Evolutionary conservation across 2,329 filamentous ascomycete species (phyloP), one percentile per base, ranked within the genome.

Genomic region (Coniella lustricola): DNA sequence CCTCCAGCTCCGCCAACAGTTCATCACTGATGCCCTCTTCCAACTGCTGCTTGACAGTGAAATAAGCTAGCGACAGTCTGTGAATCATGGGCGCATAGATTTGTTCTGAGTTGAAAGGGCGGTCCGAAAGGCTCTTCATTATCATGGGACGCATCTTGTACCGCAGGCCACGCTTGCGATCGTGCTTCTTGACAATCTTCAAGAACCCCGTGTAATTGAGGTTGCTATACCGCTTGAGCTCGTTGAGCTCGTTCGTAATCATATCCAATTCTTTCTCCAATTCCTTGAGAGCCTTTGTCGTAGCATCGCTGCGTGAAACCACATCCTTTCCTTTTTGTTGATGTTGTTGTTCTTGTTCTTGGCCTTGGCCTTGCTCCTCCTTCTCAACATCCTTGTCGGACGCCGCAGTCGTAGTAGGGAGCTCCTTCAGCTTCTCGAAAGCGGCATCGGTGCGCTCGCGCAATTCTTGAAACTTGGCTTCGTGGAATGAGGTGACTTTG

Each of bases 161-260:
- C 46, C 82, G 78, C 56, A 82, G 77, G 48, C 90, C 90, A 56
- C 91, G 80, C 71, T 91, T 94, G 57, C 93, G 87, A 68, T 98
- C 93, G 69, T 98, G 93, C 72, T 98, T 98, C 81, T 98, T 98
- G 49, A 90, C 90, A 41, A 95, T 95, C 75, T 98, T 98, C 63
- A 96, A 78, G 68, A 97, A 95, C 41, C 90, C 93, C 5, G 93
- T 95, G 68, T 96, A 98, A 71, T 98, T 98, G 71, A 96, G 84
- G 55, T 85, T 87, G 67, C 89, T 93, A 70, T 93, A 98, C 66
- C 88, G 93, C 69, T 95, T 93, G 57, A 98, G 77, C 72, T 95
- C 87, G 64, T 85, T 91, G 61, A 94, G 84, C 67, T 96, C 89
- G 64, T 88, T 87, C 31, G 87, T 93, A 67, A 97, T 93, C 46